Base-by-base conservation (phyloP, 2,329 filamentous ascomycete species). In the Aspergillus hortae region DNA sequence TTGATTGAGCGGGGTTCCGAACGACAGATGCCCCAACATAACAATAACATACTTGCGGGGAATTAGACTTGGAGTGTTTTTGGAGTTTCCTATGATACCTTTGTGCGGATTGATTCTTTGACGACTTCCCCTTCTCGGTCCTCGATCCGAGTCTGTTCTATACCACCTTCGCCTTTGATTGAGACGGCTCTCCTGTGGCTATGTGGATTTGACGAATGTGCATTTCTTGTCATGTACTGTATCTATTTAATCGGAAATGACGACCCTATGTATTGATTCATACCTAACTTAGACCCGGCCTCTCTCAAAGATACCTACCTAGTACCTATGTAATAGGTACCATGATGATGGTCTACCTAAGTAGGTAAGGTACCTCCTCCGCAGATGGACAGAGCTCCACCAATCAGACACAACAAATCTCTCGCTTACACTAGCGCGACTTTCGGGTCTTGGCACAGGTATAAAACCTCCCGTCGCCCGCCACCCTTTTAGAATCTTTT, bases 1-100 rank as follows among this genome's bases (percentile, higher is more conserved):
- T 76, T 57, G 74, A 76, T 60, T 75, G 52, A 65, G 54, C 49
- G 47, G 14, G 10, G 27, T 25, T n/a, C 27, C 38, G 35, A 47
- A 15, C 33, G 40, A 53, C 47, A 27, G 27, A 25, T 27, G 44
- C 35, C 14, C 32, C 25, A 19, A 19, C 19, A 19, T 40, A 43
- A 43, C 23, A 46, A 41, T 19, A 45, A 50, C 19, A n/a, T 38
- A 44, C 35, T 33, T 35, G 21, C 46, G 54, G 48, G 53, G 51
- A 51, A 56, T 45, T 53, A 49, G 55, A 50, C 52, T 54, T 44
- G 52, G 48, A 46, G 51, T 58, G 53, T 56, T 60, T 60, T 62
- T 56, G 61, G 53, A 53, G 56, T 55, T 58, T 54, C 57, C 60
- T 52, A 64, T 65, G 63, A 69, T 66, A 67, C 64, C 65, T 64